phyloP scores from a whole-genome alignment of 179 eudicot species.

The Actinidia chinensis region DNA sequence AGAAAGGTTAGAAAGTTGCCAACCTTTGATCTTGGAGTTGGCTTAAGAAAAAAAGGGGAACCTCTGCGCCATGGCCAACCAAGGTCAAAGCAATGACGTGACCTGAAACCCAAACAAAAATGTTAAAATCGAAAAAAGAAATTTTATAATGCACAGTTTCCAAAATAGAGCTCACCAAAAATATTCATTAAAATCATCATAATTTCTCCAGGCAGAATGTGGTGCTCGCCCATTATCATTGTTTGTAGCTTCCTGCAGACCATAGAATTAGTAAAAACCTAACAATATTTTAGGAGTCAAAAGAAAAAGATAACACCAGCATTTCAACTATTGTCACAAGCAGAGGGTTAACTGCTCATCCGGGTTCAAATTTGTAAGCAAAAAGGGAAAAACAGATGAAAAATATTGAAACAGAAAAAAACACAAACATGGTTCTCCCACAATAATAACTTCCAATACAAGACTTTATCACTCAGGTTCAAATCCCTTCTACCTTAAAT shows the following conservation, averaged over 20 bases:
- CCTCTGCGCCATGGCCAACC: constrained; percentile 87
- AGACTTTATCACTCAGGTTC: no score
- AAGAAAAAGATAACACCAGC: neutral
- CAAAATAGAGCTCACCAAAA: constrained; percentile 62
- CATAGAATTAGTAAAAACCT: neutral
- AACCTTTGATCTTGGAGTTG: constrained; percentile 78
- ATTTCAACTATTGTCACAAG: neutral
- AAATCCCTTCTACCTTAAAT: no score
- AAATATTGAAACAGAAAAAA: neutral
- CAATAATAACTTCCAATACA: neutral
- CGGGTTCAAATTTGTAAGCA: neutral
- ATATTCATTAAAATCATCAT: constrained; percentile 97
- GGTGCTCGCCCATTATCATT: constrained; percentile 92
- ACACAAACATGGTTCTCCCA: neutral
- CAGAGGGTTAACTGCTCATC: neutral
- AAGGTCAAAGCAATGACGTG: constrained; percentile 84
- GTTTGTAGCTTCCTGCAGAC: constrained; percentile 75
- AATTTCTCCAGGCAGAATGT: constrained; percentile 99
- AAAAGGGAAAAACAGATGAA: neutral
- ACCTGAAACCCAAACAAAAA: constrained; percentile 47
- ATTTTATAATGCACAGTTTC: neutral
- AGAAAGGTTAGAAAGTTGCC: constrained; percentile 5
- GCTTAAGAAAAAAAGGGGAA: constrained; percentile 74
- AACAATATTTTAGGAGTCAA: neutral
- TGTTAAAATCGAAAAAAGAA: neutral